Evolutionary conservation across 177 flowering plant genomes (phyloP), one percentile per base, ranked within the genome.

Genomic region (Vitis hybrid): DNA sequence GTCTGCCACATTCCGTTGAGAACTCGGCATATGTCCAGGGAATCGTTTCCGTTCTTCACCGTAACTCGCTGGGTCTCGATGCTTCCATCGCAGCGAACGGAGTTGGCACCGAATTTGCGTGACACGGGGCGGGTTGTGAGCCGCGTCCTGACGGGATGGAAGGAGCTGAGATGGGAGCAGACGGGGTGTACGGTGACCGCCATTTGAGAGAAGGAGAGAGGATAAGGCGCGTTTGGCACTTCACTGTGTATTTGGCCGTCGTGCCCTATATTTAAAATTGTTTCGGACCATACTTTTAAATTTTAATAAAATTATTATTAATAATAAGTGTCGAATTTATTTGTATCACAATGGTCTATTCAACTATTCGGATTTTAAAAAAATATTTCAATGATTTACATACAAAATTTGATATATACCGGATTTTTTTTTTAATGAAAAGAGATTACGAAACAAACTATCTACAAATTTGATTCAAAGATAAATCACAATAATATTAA

Each of bases 1-100:
- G 91, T 87, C 83, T 89, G 96, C 96, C 93, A 90, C 93, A 90
- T 87, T 9, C 91, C 96, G 66, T 90, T 90, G 10, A 90, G 72
- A 6, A 90, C 87, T 68, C 91, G 66, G 75, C 90, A 87, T 64
- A 90, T 88, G 39, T 84, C 89, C 60, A 89, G 74, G 51, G 87
- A 84, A 75, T 90, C 96, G 50, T 76, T 74, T 18, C 92, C 90
- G 72, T 81, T 85, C 75, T 68, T 84, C 79, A 86, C 63, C 48
- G 80, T 80, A 48, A 75, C 78, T 64, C 72, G 72, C 31, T 67
- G 75, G 9, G 57, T 51, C 39, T 59, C 78, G 19, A 2, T 18
- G 8, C 65, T 39, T 5, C 56, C 64, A 55, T 61, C 76, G 69
- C 78, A 75, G 63, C 79, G 72, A 15, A 67, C 67, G 10, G 74